Conservation (phyloP, 768 basidiomycete species). For the Phylloporus rhodoxanthus region DNA sequence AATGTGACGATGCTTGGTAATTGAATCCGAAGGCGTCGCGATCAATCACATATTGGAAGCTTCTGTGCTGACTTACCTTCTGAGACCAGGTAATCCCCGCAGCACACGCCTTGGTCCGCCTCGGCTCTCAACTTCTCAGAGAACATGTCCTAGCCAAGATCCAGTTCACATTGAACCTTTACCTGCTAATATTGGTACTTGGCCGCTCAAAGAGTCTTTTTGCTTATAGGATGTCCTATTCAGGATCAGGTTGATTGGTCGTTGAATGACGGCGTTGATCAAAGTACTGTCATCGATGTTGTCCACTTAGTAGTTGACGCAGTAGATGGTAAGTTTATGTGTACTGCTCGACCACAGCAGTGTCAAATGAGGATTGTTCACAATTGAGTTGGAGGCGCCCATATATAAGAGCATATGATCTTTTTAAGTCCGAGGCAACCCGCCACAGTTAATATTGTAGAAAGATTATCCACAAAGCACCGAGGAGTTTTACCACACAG, state of each 20-base stretch:
- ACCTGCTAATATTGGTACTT: not conserved
- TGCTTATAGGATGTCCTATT: not conserved
- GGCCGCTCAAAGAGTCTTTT: not conserved
- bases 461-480: not conserved
- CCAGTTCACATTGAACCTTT: not conserved
- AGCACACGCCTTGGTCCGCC: not conserved
- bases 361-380: not conserved
- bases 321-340: too few species aligned
- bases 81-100: constrained; percentile 15
- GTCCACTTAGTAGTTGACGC: too few species aligned
- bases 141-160: not conserved
- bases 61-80: constrained; percentile 17
- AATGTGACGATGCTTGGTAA: constrained; percentile 1
- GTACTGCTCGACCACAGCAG: not conserved
- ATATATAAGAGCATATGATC: not conserved
- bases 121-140: not conserved
- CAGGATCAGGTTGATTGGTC: not conserved
- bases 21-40: constrained; percentile 19
- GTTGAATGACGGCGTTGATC: not conserved
- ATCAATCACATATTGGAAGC: constrained; percentile 7
- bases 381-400: not conserved
- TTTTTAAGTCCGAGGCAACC: not conserved
- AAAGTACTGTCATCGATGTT: not conserved
- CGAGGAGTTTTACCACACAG: not conserved
- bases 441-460: not conserved